Base-by-base conservation (phyloP, 1,139 yeast species). In the Petasospora rhodanensis region DNA sequence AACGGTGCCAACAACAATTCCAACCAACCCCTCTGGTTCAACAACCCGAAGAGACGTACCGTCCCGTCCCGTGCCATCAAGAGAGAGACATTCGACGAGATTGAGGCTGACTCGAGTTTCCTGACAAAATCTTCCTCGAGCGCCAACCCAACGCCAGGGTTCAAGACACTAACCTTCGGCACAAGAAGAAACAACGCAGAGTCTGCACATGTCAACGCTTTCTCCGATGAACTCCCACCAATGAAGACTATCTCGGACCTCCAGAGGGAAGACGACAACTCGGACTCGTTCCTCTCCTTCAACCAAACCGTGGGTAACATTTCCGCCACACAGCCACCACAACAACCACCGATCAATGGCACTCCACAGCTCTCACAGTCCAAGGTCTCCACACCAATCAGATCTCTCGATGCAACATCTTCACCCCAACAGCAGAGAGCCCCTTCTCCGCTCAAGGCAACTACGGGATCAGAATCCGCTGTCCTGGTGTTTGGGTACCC, bases 401-500 rank as follows among this genome's bases (percentile, higher is more conserved):
- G 44, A 3, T 43, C 45, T 10, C 26, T 16, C 28, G 51, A 19
- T 14, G 11, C 21, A n/a, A n/a, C 32, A 4, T 13, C 13, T 45
- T 49, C 16, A 32, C 43, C 22, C 40, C 47, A 31, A 39, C 34
- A 12, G 42, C 29, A n/a, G n/a, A n/a, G n/a, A n/a, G n/a, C n/a
- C n/a, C n/a, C n/a, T n/a, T n/a, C n/a, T n/a, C n/a, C n/a, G n/a
- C n/a, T n/a, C n/a, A n/a, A n/a, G 18, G 3, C 30, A 18, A 18
- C 22, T 19, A 13, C 32, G 11, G 7, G 27, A 15, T 9, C 34
- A 20, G 84, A 76, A 40, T 66, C 76, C 29, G 85, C 95, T 0
- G 83, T 91, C 2, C 62, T 87, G 26, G 86, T 89, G 10, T 87
- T 85, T 59, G 97, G 97, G 1, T 89, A 85, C 56, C 87, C 95